These are phyloP conservation scores for Hyphopichia khmerensis DNA, from an alignment of 1,139 yeast genomes.

Conservation along the genomic window DNA sequence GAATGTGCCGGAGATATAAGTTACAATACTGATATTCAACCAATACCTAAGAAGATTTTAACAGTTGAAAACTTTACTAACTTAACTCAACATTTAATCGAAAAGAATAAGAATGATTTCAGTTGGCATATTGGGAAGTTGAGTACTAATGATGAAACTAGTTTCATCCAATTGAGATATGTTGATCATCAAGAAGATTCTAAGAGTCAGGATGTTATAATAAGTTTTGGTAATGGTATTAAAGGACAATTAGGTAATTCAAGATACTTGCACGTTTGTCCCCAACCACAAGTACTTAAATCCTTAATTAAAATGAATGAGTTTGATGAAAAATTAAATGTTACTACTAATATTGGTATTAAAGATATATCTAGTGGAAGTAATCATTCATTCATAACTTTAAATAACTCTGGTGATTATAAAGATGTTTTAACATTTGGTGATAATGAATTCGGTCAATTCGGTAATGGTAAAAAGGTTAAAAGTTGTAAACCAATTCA, in stretches of 20 bases:
- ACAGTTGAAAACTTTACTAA: slow-evolving; percentile 17
- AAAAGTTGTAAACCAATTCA: slow-evolving; percentile 57
- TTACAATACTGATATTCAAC: slow-evolving; percentile 61
- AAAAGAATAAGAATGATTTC: slow-evolving; percentile 30
- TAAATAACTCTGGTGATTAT: slow-evolving; percentile 41
- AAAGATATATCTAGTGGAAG: slow-evolving; percentile 58
- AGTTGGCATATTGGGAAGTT: slow-evolving; percentile 48
- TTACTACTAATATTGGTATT: slow-evolving; percentile 45
- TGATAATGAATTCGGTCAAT: slow-evolving; percentile 75
- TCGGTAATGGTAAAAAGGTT: slow-evolving; percentile 75
- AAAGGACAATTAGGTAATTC: slow-evolving; percentile 89
- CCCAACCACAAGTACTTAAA: slow-evolving; percentile 63
- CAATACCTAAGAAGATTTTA: slow-evolving; percentile 64
- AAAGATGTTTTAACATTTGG: slow-evolving; percentile 81
- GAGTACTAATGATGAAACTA: slow-evolving; percentile 67
- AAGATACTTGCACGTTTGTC: slow-evolving; percentile 69
- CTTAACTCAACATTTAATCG: slow-evolving; percentile 20
- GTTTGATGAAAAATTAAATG: slow-evolving; percentile 31
- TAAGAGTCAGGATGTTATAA: slow-evolving; percentile 28
- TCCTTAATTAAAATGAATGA: slow-evolving; percentile 46
- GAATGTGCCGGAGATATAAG: slow-evolving; percentile 76
- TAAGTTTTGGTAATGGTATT: slow-evolving; percentile 81
- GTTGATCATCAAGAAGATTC: slow-evolving; percentile 17
- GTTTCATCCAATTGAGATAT: slow-evolving; percentile 50
- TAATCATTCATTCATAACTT: slow-evolving; percentile 63